Base-by-base conservation (phyloP, 495 filamentous ascomycete genomes). In the Penicillium manginii region DNA sequence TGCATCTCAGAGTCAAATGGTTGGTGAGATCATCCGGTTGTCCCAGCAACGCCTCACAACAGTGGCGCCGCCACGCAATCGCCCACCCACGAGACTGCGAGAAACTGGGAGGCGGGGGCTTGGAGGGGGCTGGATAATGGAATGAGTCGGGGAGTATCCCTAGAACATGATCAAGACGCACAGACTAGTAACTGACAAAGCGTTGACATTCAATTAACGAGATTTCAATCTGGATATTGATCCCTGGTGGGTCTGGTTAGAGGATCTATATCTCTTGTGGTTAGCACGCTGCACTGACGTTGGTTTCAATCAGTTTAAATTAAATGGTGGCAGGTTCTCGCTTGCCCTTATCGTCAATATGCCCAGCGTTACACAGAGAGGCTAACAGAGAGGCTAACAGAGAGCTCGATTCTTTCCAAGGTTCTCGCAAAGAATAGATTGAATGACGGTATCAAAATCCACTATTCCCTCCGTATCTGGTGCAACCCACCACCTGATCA, bases 21-120 rank as follows among this genome's bases (percentile, higher is more conserved):
- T 37, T 43, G 40, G 40, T 43, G 40, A 43, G 17, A 43, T 17
- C n/a, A 17, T 18, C n/a, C 1, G 15, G 45, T 47, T 47, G 45
- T n/a, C 21, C 19, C 11, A 19, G 22, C 45, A 47, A 47, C 45
- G 18, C 1, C 11, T 14, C 22, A 26, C n/a, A 26, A 26, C 21
- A 26, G 19, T 47, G 45, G 45, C 19, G 45, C 45, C 21, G 45
- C 19, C 45, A 26, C 45, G 45, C 40, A 43, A 43, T 43, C 40
- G 4, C 15, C 35, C 11, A 1, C 35, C 35, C 35, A 37, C 35
- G 12, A 15, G 15, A 12, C 12, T n/a, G 35, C 35, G 15, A 37
- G 15, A 37, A 14, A 47, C 11, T 47, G 45, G 21, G 45, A 22
- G 21, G 18, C 3, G 45, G 22, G 17, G 22, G 45, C 21, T 47